Percentiles rank a stretch among this genome's conserved stretches.
These are phyloP conservation scores for Solanum medicagineum DNA, from an alignment of 257 asterid species.

Conservation along the genomic window DNA sequence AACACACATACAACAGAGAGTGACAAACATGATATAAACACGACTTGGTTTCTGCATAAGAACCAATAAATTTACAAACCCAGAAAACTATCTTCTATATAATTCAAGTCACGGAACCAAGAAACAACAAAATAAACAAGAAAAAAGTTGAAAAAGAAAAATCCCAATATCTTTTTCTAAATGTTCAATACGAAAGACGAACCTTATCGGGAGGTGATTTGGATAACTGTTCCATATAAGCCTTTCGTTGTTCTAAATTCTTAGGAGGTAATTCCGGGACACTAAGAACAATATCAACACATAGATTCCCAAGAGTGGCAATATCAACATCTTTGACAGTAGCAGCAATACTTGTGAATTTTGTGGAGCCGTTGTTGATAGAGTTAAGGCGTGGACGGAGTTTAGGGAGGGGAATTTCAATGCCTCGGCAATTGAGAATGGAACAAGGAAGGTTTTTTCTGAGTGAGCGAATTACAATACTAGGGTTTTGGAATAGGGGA, in stretches of 20 bases:
- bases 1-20: too few species aligned
- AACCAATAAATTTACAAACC: neutral
- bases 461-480: neutral
- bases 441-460: conserved; percentile 8
- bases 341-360: conserved; percentile 25
- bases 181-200: neutral
- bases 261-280: conserved; percentile 81
- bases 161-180: neutral
- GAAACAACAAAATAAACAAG: neutral
- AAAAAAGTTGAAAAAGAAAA: neutral
- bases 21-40: too few species aligned
- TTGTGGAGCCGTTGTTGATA: conserved; percentile 23
- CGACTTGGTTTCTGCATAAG: neutral
- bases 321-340: conserved; percentile 63
- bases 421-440: conserved; percentile 28
- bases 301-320: conserved; percentile 81
- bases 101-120: neutral
- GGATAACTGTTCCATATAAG: conserved; percentile 59
- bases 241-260: conserved; percentile 48
- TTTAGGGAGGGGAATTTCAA: conserved; percentile 28
- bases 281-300: conserved; percentile 80
- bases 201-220: conserved; percentile 92
- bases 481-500: conserved; percentile 40
- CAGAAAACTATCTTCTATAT: neutral
- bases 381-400: conserved; percentile 6